These are phyloP conservation scores for Trypanosoma lewisi DNA, from an alignment of 208 protist genomes.

Conservation along the genomic window DNA sequence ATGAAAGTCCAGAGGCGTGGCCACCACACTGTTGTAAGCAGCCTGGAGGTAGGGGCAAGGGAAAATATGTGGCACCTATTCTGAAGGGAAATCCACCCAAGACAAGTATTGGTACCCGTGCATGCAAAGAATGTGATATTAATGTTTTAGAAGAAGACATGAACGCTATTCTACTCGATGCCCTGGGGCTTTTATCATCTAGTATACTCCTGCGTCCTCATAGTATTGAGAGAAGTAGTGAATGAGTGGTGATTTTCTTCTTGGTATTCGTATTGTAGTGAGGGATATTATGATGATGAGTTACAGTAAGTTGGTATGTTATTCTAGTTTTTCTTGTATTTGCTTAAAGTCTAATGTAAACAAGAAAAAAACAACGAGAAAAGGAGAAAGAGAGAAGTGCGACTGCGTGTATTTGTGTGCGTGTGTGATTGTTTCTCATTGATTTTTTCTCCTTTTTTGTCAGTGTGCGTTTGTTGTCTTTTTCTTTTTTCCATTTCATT, in stretches of 20 bases:
- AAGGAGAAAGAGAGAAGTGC: not conserved
- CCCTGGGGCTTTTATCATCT: conserved; percentile 5
- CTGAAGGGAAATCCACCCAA: not conserved
- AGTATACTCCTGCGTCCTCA: not conserved
- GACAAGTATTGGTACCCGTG: conserved; percentile 7
- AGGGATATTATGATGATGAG: too few relatives aligned
- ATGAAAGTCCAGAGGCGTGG: conserved; percentile 23
- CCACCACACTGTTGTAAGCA: conserved; percentile 21
- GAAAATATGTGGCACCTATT: not conserved
- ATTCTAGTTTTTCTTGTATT: too few relatives aligned
- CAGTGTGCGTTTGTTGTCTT: not conserved
- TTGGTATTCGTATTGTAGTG: too few relatives aligned
- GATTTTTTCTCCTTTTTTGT: not conserved
- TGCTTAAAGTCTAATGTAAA: too few relatives aligned
- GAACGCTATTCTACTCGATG: conserved; percentile 14
- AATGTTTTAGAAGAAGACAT: conserved; percentile 15
- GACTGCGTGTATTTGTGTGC: not conserved
- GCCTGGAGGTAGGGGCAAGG: not conserved
- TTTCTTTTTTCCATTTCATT: conserved; percentile 5
- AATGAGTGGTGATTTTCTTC: not conserved
- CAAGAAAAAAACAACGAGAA: not conserved
- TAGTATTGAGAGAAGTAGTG: not conserved
- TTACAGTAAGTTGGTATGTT: too few relatives aligned
- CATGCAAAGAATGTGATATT: conserved; percentile 30
- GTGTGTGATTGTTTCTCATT: not conserved